Evolutionary conservation across 2,329 filamentous ascomycete species (phyloP), one percentile per base, ranked within the genome.

Genomic region (Nemania sp.): DNA sequence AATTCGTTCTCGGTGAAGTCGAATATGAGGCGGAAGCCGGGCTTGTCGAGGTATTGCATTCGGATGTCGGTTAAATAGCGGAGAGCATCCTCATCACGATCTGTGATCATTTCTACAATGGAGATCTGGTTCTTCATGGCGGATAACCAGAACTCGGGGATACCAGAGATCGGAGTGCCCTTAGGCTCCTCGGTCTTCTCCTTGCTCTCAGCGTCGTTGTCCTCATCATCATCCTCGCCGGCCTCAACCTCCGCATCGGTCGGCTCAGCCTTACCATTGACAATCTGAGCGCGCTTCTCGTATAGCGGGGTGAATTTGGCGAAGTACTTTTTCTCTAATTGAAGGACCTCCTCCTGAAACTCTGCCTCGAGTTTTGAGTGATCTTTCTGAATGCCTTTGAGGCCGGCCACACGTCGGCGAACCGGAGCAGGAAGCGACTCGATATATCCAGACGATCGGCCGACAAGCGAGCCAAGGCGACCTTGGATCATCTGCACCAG

Each of bases 101-200:
- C 94, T 68, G 94, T 99, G 73, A 99, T 97, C 85, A 97, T 96
- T 77, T 99, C 95, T 52, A 93, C 91, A 52, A 99, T 86, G 24
- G 92, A 96, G 68, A 94, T 85, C 74, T 97, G 93, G 81, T 99
- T 99, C 84, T 99, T 99, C 93, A 99, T 97, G 66, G 95, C 93
- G 58, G 93, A 97, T 45, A 99, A 82, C 94, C 94, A 99, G 83
- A 99, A 99, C 77, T 99, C 94, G 60, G 94, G 94, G 60, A 99
- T 97, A 74, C 94, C 94, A 68, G 85, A 80, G 61, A 88, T 76
- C 59, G 79, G 69, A 54, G 76, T 73, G 28, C 77, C 72, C 60
- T 81, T 77, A 52, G 77, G 70, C 63, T 83, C 78, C 61, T 79
- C 75, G 59, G 85, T 77, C 68, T 81, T 76, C 68, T 84, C 81